These are phyloP conservation scores for Nicotiana undulata DNA, from an alignment of 257 asterid species.

Conservation along the genomic window DNA sequence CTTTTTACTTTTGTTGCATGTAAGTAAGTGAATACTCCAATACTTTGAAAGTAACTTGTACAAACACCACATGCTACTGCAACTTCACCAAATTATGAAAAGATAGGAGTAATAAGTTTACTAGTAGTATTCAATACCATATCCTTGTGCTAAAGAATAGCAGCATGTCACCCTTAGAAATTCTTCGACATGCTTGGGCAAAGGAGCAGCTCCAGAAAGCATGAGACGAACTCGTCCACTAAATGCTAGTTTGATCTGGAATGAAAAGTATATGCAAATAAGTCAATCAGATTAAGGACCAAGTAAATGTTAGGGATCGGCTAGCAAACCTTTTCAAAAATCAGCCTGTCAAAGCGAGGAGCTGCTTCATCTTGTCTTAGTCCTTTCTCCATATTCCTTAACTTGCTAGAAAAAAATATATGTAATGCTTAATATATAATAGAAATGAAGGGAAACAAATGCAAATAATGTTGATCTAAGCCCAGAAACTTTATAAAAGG, in stretches of 20 bases:
- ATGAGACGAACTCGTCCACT: constrained; percentile 91
- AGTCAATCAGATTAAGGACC: not conserved
- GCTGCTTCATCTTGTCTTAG: constrained; percentile 78
- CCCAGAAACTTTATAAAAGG: not conserved
- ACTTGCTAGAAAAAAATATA: constrained; percentile 38
- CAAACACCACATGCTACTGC: too few relatives aligned
- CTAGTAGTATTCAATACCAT: constrained; percentile 35
- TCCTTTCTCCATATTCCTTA: constrained; percentile 81
- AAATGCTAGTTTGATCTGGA: constrained; percentile 75
- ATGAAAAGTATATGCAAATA: not conserved
- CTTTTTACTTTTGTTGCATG: too few relatives aligned
- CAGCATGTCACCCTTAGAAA: constrained; percentile 86
- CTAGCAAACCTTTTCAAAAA: constrained; percentile 63
- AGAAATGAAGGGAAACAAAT: not conserved
- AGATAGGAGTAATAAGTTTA: not conserved
- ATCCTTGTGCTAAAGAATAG: constrained; percentile 77
- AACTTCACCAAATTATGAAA: too few relatives aligned
- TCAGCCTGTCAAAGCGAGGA: constrained; percentile 69
- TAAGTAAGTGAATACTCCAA: too few relatives aligned
- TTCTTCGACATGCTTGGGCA: constrained; percentile 82
- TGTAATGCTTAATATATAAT: not conserved
- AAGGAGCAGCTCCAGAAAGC: constrained; percentile 92
- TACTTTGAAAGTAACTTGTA: too few relatives aligned
- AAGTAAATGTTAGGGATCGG: not conserved
- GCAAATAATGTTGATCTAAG: not conserved